Evolutionary conservation across 352 stramenopile genomes (phyloP).

Genomic region (Pythium apleroticum): DNA sequence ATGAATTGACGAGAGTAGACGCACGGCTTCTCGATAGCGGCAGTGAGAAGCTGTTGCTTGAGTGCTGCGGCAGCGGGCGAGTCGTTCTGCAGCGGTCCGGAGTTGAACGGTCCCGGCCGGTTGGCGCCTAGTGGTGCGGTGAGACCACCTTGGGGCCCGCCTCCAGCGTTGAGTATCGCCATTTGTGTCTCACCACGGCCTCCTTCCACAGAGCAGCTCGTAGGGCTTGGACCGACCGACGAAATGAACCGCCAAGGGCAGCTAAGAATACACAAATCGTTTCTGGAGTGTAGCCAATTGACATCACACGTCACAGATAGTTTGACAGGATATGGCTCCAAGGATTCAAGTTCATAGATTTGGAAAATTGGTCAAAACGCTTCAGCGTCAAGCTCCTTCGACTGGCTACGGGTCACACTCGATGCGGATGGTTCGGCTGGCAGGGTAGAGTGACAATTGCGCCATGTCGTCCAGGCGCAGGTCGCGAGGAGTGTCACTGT

Average conservation of each 20-base stretch:
- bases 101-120: slow-evolving; percentile 2
- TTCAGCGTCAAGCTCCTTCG: too few species aligned
- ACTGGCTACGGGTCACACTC: neutral
- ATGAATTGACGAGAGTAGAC: neutral
- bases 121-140: neutral
- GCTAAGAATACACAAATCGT: neutral
- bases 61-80: slow-evolving; percentile 20
- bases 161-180: neutral
- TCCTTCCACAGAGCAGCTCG: too few species aligned
- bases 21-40: slow-evolving; percentile 51
- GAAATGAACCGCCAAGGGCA: neutral
- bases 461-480: too few species aligned
- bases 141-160: neutral
- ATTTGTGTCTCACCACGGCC: too few species aligned
- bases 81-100: slow-evolving; percentile 12
- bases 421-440: neutral
- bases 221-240: neutral
- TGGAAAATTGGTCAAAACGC: too few species aligned
- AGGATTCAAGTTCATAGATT: too few species aligned
- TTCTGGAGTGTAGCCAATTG: neutral
- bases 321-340: too few species aligned
- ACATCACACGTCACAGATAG: neutral
- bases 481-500: too few species aligned
- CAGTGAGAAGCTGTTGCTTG: slow-evolving; percentile 43
- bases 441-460: neutral